Base-by-base conservation (phyloP, 352 stramenopile genomes). In the Pythium volutum region DNA sequence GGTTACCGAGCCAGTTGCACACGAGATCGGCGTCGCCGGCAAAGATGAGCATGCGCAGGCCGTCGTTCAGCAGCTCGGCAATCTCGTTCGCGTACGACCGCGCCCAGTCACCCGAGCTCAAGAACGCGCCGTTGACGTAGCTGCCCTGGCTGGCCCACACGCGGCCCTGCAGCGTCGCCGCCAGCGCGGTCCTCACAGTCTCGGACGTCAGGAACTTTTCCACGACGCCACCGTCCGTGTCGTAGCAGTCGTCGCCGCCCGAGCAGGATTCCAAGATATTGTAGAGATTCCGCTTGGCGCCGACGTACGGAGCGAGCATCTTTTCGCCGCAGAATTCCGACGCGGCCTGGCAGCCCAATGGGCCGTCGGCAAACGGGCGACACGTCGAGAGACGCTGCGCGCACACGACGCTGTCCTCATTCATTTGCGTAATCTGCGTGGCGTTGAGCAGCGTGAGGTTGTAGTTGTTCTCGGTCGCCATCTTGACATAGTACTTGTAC, bases 1-100 rank as follows among this genome's bases (percentile, higher is more conserved):
- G 59, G 65, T 97, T 97, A 26, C 93, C 94, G 31, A 97, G 65
- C 74, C 95, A 98, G 66, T 98, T 98, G 76, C 88, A 97, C 61
- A 98, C 96, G 64, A 97, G 96, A 64, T 98, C 94, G 25, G 87
- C 72, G 73, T 98, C 94, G 91, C 87, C 16, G 1, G 36, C 52
- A 20, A 48, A 59, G 16, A 59, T 38, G 7, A 59, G 38, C 34
- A 59, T 29, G 23, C 64, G 71, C 14, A 79, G 22, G 11, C 46
- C 62, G 23, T 70, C 62, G 27, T 77, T 62, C 3, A 98, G 70
- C 55, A 98, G 66, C 15, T 52, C 46, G 14, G 10, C 26, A 29
- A 52, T 29, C 26, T 33, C 31, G 22, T 29, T 50, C 3, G 25
- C 42, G 23, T 31, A 49, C 15, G 22, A 31, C 2, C 22, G 1